Evolutionary conservation across 352 stramenopile species (phyloP).

Genomic region (Peronospora farinosa): DNA sequence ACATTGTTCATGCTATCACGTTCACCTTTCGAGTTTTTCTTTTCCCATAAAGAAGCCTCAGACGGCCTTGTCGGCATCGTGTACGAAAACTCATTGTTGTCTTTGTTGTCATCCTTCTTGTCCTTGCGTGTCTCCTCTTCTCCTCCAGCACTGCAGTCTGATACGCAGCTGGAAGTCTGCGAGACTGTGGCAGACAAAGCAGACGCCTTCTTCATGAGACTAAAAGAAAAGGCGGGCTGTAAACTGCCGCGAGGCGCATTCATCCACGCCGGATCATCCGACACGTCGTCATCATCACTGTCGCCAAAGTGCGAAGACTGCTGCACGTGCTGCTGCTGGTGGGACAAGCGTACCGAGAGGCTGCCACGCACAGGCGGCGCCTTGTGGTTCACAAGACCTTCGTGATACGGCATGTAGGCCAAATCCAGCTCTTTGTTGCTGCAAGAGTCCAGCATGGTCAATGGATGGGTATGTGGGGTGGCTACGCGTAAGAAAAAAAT

Average conservation of each 20-base stretch:
- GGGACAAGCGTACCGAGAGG: conserved; percentile 28
- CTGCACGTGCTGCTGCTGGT: conserved; percentile 20
- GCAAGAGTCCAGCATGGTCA: conserved; percentile 21
- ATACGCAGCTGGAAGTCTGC: conserved; percentile 25
- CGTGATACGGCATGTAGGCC: conserved; percentile 47
- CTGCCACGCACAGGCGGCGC: conserved; percentile 30
- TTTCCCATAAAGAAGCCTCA: conserved; percentile 1
- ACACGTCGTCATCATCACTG: conserved; percentile 55
- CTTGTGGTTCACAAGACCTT: conserved; percentile 39
- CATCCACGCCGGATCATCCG: conserved; percentile 68
- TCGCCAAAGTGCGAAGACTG: conserved; percentile 28
- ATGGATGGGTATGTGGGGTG: neutral
- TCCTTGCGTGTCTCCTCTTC: conserved; percentile 12
- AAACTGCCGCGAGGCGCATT: conserved; percentile 50
- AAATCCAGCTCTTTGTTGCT: conserved; percentile 31
- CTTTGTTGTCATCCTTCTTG: conserved; percentile 22
- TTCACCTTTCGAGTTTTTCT: conserved; percentile 12
- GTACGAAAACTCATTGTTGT: conserved; percentile 27
- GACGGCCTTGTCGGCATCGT: conserved; percentile 17
- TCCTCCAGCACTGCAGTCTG: conserved; percentile 25
- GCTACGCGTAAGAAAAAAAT: neutral
- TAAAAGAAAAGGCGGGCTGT: conserved; percentile 45
- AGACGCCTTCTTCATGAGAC: conserved; percentile 60
- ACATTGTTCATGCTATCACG: conserved; percentile 17
- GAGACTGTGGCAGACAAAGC: conserved; percentile 27